Conservation (phyloP, 306 rosid genomes). For the Lathyrus tuberosus region DNA sequence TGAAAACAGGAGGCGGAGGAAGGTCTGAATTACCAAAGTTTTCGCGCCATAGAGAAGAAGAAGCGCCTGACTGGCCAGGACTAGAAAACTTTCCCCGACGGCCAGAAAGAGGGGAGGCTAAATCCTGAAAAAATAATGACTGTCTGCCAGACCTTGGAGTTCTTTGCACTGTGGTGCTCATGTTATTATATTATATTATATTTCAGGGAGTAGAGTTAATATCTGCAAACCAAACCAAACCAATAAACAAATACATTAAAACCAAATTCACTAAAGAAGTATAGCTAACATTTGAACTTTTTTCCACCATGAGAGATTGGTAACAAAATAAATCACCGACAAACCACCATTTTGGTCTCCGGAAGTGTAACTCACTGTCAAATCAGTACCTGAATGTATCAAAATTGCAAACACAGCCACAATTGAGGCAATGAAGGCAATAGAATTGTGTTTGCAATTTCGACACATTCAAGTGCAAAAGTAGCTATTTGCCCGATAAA, state of each 20-base stretch:
- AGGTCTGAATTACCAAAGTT: slow-evolving; percentile 72
- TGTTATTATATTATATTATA: slow-evolving; percentile 35
- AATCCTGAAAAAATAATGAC: slow-evolving; percentile 87
- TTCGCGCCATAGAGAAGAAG: slow-evolving; percentile 86
- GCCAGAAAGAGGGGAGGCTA: slow-evolving; percentile 87
- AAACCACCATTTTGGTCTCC: too few relatives aligned
- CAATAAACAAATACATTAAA: slow-evolving; percentile 5
- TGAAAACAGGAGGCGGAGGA: slow-evolving; percentile 93
- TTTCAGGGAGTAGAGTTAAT: slow-evolving; percentile 14
- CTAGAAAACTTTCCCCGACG: slow-evolving; percentile 76
- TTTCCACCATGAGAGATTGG: background rate
- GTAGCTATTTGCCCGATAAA: background rate
- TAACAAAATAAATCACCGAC: background rate
- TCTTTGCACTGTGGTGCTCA: slow-evolving; percentile 69
- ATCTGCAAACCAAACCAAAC: slow-evolving; percentile 42
- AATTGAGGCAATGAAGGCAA: too few relatives aligned
- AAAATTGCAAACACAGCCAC: too few relatives aligned
- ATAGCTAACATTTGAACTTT: background rate
- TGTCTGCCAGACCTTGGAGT: slow-evolving; percentile 82
- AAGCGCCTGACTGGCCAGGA: slow-evolving; percentile 85
- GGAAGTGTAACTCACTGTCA: too few relatives aligned
- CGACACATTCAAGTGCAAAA: too few relatives aligned
- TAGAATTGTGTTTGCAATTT: too few relatives aligned
- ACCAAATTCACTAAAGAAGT: slow-evolving; percentile 21
- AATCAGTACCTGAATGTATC: too few relatives aligned